Evolutionary conservation across 2,329 filamentous ascomycete genomes (phyloP), one percentile per base, ranked within the genome.

Genomic region (Oidium heveae): DNA sequence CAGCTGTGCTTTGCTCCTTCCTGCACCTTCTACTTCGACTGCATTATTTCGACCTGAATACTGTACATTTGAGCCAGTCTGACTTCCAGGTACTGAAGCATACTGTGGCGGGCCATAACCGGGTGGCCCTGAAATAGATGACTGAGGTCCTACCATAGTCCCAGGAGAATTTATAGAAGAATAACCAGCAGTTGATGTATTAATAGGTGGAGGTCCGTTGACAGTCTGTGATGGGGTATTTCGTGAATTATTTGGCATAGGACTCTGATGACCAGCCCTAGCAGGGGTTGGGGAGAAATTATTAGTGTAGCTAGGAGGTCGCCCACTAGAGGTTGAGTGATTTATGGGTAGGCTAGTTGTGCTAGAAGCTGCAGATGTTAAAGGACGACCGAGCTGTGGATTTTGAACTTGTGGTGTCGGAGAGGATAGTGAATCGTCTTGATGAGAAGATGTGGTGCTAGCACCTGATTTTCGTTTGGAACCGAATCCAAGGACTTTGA

Each of bases 1-100:
- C 64, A 98, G 74, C 72, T 96, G 91, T 54, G 91, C 85, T 73
- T 95, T 95, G 72, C 82, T 94, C 66, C 86, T 80, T 64, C 82
- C 86, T 62, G 81, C 85, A 57, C 85, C 88, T 63, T 94, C 86
- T 37, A 94, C 84, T 68, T 96, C 89, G 47, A 76, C 74, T 16
- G 72, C 70, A 62, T 70, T 70, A 63, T 70, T 62, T 57, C 63
- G 59, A 50, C 59, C 60, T n/a, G 58, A 59, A 58, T 64, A 65
- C 53, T 63, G 62, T 49, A 59, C 58, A 33, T 60, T 58, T 22
- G 61, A 61, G 53, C 59, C 56, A 44, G 58, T 60, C 16, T 58
- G 57, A 55, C 55, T 60, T 36, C 57, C 56, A 28, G 60, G 57
- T 32, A 57, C 49, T 15, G 60, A 60, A 36, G 60, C 59, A 55